phyloP scores from a whole-genome alignment of 306 rosid species.

The Fragaria iinumae region DNA sequence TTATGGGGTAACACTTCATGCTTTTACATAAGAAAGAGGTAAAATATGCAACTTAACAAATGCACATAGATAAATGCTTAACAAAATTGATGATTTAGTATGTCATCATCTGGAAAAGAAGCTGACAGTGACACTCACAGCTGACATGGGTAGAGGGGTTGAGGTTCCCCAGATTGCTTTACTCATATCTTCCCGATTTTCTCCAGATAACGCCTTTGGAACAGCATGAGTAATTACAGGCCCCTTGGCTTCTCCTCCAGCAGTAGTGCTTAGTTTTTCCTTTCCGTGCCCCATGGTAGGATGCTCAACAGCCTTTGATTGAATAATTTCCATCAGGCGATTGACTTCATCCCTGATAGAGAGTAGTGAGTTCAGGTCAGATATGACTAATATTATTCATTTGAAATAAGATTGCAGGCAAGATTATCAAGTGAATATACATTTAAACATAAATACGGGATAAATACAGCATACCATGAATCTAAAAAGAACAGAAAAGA shows the following conservation, averaged over 20 bases:
- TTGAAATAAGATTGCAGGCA: neutral
- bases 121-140: slow-evolving; percentile 42
- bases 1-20: neutral
- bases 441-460: neutral
- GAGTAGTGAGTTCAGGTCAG: neutral
- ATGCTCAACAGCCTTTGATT: slow-evolving; percentile 60
- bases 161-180: slow-evolving; percentile 46
- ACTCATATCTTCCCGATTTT: slow-evolving; percentile 39
- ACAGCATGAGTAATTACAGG: slow-evolving; percentile 28
- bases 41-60: neutral
- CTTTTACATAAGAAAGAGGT: neutral
- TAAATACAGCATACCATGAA: neutral
- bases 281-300: slow-evolving; percentile 37
- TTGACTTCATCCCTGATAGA: slow-evolving; percentile 63
- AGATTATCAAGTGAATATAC: neutral
- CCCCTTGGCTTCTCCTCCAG: slow-evolving; percentile 36
- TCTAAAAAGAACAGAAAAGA: neutral
- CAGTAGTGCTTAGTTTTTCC: slow-evolving; percentile 24
- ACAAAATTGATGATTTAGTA: slow-evolving; percentile 15
- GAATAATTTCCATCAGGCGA: slow-evolving; percentile 59
- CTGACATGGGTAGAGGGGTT: slow-evolving; percentile 47
- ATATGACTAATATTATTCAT: neutral
- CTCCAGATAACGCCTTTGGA: slow-evolving; percentile 35
- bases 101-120: slow-evolving; percentile 19
- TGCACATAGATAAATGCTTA: neutral